Percentiles rank a stretch among this genome's conserved stretches.
phyloP scores from a whole-genome alignment of 495 filamentous ascomycete genomes.

The Aspergillus cavernicola region DNA sequence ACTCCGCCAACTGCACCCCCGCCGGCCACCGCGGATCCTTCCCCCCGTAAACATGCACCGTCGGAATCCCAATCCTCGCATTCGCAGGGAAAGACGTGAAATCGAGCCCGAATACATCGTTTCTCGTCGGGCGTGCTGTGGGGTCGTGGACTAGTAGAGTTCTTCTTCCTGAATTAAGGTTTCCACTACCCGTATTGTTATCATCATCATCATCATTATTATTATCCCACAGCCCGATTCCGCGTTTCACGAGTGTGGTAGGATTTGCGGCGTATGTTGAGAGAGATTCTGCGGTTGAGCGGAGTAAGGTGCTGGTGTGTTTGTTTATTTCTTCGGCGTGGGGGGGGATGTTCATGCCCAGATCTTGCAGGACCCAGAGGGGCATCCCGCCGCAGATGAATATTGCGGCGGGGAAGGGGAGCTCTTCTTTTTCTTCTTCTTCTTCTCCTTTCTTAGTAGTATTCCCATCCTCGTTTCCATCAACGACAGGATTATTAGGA shows the following conservation, averaged over 20 bases:
- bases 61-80: constrained; percentile 10
- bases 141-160: not conserved
- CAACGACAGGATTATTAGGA: not conserved
- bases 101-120: not conserved
- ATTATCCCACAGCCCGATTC: not conserved
- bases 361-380: not conserved
- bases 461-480: not conserved
- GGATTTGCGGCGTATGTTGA: not conserved
- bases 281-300: not conserved
- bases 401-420: not conserved
- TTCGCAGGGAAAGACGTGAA: not conserved
- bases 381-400: constrained; percentile 15
- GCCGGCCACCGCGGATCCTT: constrained; percentile 14
- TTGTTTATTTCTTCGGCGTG: not conserved
- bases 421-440: not conserved
- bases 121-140: not conserved
- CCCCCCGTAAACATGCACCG: constrained; percentile 13
- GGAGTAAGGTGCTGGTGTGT: not conserved
- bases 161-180: too few species aligned
- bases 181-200: too few species aligned
- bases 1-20: constrained; percentile 10
- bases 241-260: not conserved
- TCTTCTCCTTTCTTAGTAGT: not conserved
- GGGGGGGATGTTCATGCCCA: not conserved
- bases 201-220: not conserved